Evolutionary conservation across 202 grass and related monocot species (phyloP), one percentile per base, ranked within the genome.

Genomic region (Brachypodium distachyon): DNA sequence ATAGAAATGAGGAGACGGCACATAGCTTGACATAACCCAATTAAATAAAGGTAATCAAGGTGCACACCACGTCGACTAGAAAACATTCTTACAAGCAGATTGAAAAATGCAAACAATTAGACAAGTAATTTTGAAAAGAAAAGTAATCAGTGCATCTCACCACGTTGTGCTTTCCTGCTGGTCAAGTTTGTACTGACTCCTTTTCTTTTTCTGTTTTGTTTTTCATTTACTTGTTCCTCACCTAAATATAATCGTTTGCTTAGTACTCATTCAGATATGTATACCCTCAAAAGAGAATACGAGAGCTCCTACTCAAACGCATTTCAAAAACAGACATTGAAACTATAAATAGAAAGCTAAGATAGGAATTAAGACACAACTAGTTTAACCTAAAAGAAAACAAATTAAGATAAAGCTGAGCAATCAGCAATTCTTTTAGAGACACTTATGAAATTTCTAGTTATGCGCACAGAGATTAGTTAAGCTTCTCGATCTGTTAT

Each of bases 131-230:
- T 16, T 79, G 70, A 79, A n/a, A 62, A 83, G 86, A 88, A 88
- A 88, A 88, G 81, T 76, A 88, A 88, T 71, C 81, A 77, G 55
- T 64, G 70, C 70, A 88, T 52, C 86, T 88, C 86, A 88, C 86
- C 86, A 84, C 76, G 33, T 71, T 84, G 86, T 65, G 86, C 86
- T 88, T 88, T 88, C 81, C 81, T 76, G 86, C 76, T 80, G 76
- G 76, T 88, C 62, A 88, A 76, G 77, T 88, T 26, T 88, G 86
- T 88, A 88, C 76, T 84, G 86, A 88, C 76, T 64, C 86, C 81
- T 88, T 88, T 88, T 88, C 81, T 88, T 88, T 88, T 88, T 88
- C 86, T 84, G 86, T 88, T 88, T 88, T 80, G 81, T 88, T 88
- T 88, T 88, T 88, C 86, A 82, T 87, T 87, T 76, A 88, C 86